These are phyloP conservation scores for Lasiodiplodia hormozganensis DNA, from an alignment of 2,329 filamentous ascomycete genomes.

Conservation along the genomic window DNA sequence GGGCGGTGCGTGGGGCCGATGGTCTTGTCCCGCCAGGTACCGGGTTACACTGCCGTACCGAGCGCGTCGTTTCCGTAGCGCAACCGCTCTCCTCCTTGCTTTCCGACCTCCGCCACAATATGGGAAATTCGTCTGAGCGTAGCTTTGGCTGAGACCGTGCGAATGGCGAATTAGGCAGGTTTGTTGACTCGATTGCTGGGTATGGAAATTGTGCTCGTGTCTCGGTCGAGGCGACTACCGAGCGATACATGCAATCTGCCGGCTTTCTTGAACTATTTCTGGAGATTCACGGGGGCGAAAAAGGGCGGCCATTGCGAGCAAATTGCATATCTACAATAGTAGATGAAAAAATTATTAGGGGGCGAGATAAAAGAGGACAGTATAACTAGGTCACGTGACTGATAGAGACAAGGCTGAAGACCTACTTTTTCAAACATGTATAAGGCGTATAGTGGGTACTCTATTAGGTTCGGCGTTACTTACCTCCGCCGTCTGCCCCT, in stretches of 20 bases:
- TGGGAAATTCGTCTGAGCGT: not conserved
- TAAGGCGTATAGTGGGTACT: no score
- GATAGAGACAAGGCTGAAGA: no score
- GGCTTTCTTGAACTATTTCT: no score
- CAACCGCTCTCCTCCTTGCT: not conserved
- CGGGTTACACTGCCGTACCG: not conserved
- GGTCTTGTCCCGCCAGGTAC: not conserved
- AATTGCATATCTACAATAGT: no score
- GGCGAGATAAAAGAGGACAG: no score
- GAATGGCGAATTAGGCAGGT: not conserved
- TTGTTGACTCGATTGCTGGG: not conserved
- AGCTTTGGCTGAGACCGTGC: not conserved
- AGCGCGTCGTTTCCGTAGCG: not conserved
- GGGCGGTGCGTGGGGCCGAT: slow-evolving; percentile 10
- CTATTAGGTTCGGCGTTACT: no score
- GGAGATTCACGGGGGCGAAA: no score
- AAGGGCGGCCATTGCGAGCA: no score
- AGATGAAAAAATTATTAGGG: no score
- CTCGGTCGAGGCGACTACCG: not conserved
- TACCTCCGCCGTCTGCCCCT: not conserved
- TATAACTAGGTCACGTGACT: no score
- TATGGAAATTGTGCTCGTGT: not conserved
- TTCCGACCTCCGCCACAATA: not conserved
- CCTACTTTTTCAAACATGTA: no score
- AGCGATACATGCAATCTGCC: not conserved